phyloP scores from a whole-genome alignment of 257 asterid species.

The Salvia rosmarinus region DNA sequence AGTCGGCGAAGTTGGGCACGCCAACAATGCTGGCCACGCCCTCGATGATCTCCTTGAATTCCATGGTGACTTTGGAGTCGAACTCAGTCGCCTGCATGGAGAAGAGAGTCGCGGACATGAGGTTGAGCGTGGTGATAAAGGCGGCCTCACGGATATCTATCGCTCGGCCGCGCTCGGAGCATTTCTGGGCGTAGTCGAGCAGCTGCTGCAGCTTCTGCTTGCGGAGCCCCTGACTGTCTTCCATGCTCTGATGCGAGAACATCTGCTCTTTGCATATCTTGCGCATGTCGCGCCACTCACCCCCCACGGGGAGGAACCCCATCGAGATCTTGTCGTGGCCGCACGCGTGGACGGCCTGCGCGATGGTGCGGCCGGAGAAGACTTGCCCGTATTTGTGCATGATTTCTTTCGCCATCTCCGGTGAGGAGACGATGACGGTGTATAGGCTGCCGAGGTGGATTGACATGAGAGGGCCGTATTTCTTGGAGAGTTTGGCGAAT shows the following conservation, averaged over 20 bases:
- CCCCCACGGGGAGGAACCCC: slow-evolving; percentile 34
- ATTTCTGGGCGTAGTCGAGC: slow-evolving; percentile 28
- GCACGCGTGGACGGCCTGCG: slow-evolving; percentile 16
- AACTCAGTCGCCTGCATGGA: slow-evolving; percentile 36
- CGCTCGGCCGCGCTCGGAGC: slow-evolving; percentile 15
- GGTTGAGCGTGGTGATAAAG: slow-evolving; percentile 45
- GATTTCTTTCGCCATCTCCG: slow-evolving; percentile 37
- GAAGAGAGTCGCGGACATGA: slow-evolving; percentile 46
- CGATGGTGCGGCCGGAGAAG: slow-evolving; percentile 1
- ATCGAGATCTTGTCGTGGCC: slow-evolving; percentile 24
- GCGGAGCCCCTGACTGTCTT: slow-evolving; percentile 37
- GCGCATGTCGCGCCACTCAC: slow-evolving; percentile 42
- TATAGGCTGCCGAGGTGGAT: slow-evolving; percentile 20
- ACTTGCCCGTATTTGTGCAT: slow-evolving; percentile 35
- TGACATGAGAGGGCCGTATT: slow-evolving; percentile 35
- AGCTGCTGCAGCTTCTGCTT: slow-evolving; percentile 32
- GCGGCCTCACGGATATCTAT: slow-evolving; percentile 43
- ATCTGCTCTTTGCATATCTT: slow-evolving; percentile 40
- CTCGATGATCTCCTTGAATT: slow-evolving; percentile 41
- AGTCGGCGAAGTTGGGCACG: slow-evolving; percentile 47
- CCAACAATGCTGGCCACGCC: slow-evolving; percentile 36
- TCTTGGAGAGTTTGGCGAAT: slow-evolving; percentile 34
- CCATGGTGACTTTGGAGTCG: slow-evolving; percentile 34
- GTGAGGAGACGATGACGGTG: slow-evolving; percentile 40
- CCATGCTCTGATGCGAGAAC: slow-evolving; percentile 40